These are phyloP conservation scores for Brassica carinata DNA, from an alignment of 345 rosid species.

Conservation along the genomic window DNA sequence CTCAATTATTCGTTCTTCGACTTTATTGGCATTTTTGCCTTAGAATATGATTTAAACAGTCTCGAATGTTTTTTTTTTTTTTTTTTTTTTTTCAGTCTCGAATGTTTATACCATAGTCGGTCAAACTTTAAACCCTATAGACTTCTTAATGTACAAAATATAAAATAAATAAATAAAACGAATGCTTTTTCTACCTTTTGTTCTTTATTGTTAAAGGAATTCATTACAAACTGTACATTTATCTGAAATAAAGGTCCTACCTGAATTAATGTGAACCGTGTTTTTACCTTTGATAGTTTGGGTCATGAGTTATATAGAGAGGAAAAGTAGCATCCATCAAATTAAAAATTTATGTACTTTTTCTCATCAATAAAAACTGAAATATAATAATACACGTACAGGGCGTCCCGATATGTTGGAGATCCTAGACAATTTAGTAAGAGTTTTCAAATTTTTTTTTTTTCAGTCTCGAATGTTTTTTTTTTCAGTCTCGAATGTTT, in stretches of 20 bases:
- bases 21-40: not conserved
- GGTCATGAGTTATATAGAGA: constrained; percentile 14
- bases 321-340: constrained; percentile 3
- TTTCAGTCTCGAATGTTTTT: too few relatives aligned
- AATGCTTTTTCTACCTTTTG: not conserved
- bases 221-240: not conserved
- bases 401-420: too few relatives aligned
- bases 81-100: not conserved
- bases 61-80: not conserved
- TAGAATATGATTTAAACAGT: constrained; percentile 11
- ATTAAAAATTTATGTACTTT: not conserved
- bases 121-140: constrained; percentile 15
- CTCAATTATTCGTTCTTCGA: constrained; percentile 30
- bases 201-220: not conserved
- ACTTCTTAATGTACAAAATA: not conserved
- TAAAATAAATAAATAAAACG: not conserved
- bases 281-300: constrained; percentile 9
- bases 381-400: constrained; percentile 14
- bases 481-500: not conserved
- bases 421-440: too few relatives aligned
- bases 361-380: not conserved
- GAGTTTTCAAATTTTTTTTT: too few relatives aligned
- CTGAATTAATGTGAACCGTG: constrained; percentile 6
- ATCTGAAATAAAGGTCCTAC: constrained; percentile 11
- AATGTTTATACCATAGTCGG: constrained; percentile 5